phyloP scores from a whole-genome alignment of 2,329 filamentous ascomycete genomes.

The Dothistroma pini region DNA sequence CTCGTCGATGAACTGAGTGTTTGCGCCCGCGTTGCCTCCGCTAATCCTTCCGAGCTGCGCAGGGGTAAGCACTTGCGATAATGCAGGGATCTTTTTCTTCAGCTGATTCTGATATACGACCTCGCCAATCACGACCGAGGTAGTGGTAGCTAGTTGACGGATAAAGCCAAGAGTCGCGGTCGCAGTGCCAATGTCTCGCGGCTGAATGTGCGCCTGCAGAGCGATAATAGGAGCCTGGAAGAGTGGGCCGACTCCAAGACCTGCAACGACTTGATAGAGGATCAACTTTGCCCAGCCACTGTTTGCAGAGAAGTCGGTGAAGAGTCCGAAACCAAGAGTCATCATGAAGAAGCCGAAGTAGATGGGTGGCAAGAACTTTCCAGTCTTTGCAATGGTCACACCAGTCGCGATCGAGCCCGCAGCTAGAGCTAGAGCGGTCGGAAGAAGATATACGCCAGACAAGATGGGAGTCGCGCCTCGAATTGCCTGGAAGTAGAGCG shows the following conservation, averaged over 20 bases:
- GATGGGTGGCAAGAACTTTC: constrained; percentile 51
- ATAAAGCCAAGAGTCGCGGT: constrained; percentile 66
- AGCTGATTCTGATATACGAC: constrained; percentile 76
- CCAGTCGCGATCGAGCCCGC: constrained; percentile 34
- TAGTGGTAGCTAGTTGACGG: constrained; percentile 64
- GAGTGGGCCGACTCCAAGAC: constrained; percentile 63
- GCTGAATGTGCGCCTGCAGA: constrained; percentile 60
- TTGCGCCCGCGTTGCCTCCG: constrained; percentile 59
- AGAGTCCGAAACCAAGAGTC: constrained; percentile 39
- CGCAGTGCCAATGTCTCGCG: constrained; percentile 63
- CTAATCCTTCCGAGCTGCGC: constrained; percentile 52
- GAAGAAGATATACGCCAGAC: constrained; percentile 60
- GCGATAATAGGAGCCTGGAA: constrained; percentile 68
- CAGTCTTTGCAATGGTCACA: constrained; percentile 45
- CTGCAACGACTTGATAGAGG: constrained; percentile 59
- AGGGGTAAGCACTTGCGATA: constrained; percentile 51
- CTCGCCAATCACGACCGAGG: constrained; percentile 69
- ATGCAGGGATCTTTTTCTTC: constrained; percentile 50
- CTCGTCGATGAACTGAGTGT: constrained; percentile 54
- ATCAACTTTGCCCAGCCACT: constrained; percentile 39
- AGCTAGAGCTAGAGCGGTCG: constrained; percentile 35
- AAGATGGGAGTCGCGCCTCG: constrained; percentile 65
- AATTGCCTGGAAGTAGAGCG: constrained; percentile 79
- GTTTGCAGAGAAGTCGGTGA: constrained; percentile 36
- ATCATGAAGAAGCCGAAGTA: constrained; percentile 42